A percentile compares a stretch with the other conserved stretches of the same genome.
Evolutionary conservation across 345 rosid species (phyloP).

Genomic region (Acer saccharum): DNA sequence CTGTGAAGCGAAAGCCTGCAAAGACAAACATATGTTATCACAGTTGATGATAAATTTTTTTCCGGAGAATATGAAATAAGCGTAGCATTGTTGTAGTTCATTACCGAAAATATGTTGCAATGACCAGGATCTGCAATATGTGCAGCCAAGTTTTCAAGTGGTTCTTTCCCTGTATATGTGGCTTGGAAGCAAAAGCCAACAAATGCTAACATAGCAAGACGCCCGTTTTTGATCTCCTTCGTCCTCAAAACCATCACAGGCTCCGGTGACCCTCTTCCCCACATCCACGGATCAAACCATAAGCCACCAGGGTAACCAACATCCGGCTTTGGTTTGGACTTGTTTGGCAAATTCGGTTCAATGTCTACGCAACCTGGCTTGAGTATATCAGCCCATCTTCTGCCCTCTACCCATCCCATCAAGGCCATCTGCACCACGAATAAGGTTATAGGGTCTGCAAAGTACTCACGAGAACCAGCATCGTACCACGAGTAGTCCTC

Average conservation of each 20-base stretch:
- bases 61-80: background rate
- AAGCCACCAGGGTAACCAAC: constrained; percentile 93
- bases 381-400: constrained; percentile 90
- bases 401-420: constrained; percentile 94
- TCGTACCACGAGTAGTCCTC: constrained; percentile 85
- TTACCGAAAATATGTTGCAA: constrained; percentile 85
- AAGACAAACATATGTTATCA: background rate
- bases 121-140: constrained; percentile 99
- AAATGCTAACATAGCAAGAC: constrained; percentile 92
- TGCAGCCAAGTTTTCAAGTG: constrained; percentile 73
- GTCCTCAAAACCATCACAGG: constrained; percentile 95
- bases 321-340: constrained; percentile 69
- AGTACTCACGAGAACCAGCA: constrained; percentile 75
- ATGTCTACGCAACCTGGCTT: constrained; percentile 85
- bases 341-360: constrained; percentile 63
- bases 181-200: constrained; percentile 91
- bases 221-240: constrained; percentile 90
- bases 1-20: constrained; percentile 69
- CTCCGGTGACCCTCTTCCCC: constrained; percentile 97
- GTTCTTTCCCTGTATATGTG: constrained; percentile 66
- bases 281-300: constrained; percentile 87
- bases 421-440: constrained; percentile 69
- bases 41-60: background rate
- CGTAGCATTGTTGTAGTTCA: background rate
- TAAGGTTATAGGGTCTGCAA: constrained; percentile 73